Evolutionary conservation across 2,329 filamentous ascomycete species (phyloP), one percentile per base, ranked within the genome.

Genomic region (Celoporthe dispersa): DNA sequence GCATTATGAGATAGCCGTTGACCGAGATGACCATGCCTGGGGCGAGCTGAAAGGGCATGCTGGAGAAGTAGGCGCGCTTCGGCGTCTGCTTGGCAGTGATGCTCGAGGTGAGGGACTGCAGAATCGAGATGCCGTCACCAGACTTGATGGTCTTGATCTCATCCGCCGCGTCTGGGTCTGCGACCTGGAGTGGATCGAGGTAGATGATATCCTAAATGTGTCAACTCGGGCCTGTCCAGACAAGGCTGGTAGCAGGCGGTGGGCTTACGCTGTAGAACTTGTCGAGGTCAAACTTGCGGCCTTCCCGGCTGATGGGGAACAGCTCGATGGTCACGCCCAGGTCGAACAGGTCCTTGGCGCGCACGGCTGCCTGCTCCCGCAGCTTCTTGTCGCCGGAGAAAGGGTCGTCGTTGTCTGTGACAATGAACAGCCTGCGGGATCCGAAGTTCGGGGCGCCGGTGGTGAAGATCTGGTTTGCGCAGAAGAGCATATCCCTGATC

Each of bases 401-500:
- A 4, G 96, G 96, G 73, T 94, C 87, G 78, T 98, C 96, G 73
- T 97, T 93, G 79, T 98, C 94, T 0, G 96, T 98, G 68, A 99
- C 93, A 73, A 99, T 89, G 81, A 99, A 99, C n/a, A 99, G 82
- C 44, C 96, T 89, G 71, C 95, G 87, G 7, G 95, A 98, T 4
- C 93, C 91, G 79, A 98, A 98, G 77, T 98, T 98, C 25, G 96
- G 90, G 0, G 96, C 94, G 78, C 92, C 97, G 3, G 93, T 97
- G 1, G 94, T 97, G 78, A 99, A 98, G 66, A 98, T 92, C 77
- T 98, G 94, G 74, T 98, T 98, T 51, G 94, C 95, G 75, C 94
- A 97, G 78, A 98, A 98, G 1, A 99, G 85, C 2, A 99, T 87
- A 75, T 94, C 97, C 12, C 93, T 89, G 91, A 99, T 97, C 44